A percentile compares a stretch with the other conserved stretches of the same genome.
Evolutionary conservation across 768 basidiomycete species (phyloP).

Genomic region (Podaxis sp.): DNA sequence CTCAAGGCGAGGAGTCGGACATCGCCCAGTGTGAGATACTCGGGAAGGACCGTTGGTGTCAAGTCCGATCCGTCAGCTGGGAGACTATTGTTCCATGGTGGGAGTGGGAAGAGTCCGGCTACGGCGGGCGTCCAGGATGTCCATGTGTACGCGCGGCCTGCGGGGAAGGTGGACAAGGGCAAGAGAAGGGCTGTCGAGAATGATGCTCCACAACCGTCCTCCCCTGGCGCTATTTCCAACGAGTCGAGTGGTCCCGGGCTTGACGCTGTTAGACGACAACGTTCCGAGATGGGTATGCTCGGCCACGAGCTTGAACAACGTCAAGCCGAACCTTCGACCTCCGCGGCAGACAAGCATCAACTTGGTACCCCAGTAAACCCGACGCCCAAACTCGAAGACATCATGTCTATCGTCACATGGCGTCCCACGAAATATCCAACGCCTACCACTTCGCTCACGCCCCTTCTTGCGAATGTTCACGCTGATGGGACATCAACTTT

Average conservation of each 20-base stretch:
- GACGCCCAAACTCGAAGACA: conserved; percentile 9
- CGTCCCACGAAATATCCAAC: conserved; percentile 17
- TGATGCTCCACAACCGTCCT: conserved; percentile 3
- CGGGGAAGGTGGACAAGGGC: conserved; percentile 17
- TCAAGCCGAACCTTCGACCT: not conserved
- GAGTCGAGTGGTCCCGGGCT: conserved; percentile 8
- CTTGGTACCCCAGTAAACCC: not conserved
- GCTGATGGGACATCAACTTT: conserved; percentile 9
- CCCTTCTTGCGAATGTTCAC: conserved; percentile 9
- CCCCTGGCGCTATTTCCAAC: not conserved
- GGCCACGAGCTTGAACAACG: not conserved
- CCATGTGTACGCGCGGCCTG: conserved; percentile 2
- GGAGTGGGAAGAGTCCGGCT: conserved; percentile 1
- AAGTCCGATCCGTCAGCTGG: not conserved
- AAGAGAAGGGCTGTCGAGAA: conserved; percentile 29
- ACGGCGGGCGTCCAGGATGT: conserved; percentile 7
- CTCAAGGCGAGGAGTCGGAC: conserved; percentile 11
- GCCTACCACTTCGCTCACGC: conserved; percentile 9
- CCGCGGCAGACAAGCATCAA: conserved; percentile 10
- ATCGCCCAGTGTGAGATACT: not conserved
- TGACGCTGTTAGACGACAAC: conserved; percentile 10
- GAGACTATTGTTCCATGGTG: not conserved
- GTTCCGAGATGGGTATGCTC: conserved; percentile 11
- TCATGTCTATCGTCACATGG: conserved; percentile 16
- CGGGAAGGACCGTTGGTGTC: not conserved